Base-by-base conservation (phyloP, 495 filamentous ascomycete genomes). In the Penicillium cataractarum region DNA sequence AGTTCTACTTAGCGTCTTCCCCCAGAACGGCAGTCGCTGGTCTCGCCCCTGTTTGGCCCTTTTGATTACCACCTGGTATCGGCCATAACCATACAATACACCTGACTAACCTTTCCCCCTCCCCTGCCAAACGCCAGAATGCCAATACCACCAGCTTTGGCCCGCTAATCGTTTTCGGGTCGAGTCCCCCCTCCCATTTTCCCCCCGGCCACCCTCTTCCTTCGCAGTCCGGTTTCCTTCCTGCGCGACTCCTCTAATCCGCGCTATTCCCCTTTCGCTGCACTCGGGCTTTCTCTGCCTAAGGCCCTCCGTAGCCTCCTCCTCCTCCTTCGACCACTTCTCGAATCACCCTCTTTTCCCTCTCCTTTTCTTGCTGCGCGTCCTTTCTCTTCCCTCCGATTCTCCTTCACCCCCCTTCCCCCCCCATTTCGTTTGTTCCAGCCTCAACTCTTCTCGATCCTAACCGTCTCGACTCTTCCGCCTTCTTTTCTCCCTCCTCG, bases 281-380 rank as follows among this genome's bases (percentile, higher is more conserved):
- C 31, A 19, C 55, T 68, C 53, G 61, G 63, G 63, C 63, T 57
- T 63, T 72, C 69, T 59, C 68, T 70, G 66, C 68, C 66, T 75
- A 62, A 70, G 62, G 70, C 70, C 31, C 59, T 33, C 27, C 58
- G 62, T 65, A 63, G 58, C 67, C 67, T 52, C 49, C 49, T 51
- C 48, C 48, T 71, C 66, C 67, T 71, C 67, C 65, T 69, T 73
- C 72, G 55, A 65, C 67, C 69, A 66, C 63, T 33, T 65, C 57
- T 65, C 57, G 60, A 59, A 57, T 63, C 68, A 61, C 72, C 60
- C 54, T 69, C 63, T 71, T 71, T 66, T 71, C 65, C 65, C 70
- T 73, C 65, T 70, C 70, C 69, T 72, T 73, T 70, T 70, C 67
- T 65, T 57, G 42, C 69, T 68, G 67, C 69, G 71, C 74, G 68